Percentiles rank a stretch among this genome's conserved stretches.
Conservation (phyloP, 345 rosid species). For the Eucalyptus camaldulensis region DNA sequence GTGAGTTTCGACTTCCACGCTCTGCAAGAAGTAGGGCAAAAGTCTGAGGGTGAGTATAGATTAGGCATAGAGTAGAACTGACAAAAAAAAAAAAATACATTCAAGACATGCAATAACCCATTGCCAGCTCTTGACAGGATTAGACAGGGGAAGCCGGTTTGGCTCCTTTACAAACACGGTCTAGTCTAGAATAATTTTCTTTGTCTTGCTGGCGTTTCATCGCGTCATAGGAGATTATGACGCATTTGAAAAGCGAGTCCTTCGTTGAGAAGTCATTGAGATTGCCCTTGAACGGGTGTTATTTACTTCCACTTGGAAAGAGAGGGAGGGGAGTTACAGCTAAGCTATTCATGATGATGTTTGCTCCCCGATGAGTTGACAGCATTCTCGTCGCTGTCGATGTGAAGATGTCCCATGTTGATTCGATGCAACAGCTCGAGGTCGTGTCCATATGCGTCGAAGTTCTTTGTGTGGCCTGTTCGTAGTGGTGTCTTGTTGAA, state of each 20-base stretch:
- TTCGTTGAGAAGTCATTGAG: neutral
- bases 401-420: neutral
- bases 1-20: no score
- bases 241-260: neutral
- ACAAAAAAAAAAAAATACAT: neutral
- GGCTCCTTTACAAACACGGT: neutral
- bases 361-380: neutral
- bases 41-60: no score
- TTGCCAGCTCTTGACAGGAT: neutral
- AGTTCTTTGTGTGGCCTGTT: neutral
- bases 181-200: neutral
- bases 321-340: neutral
- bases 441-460: neutral
- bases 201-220: neutral
- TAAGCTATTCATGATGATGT: neutral
- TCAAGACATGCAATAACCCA: neutral
- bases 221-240: neutral
- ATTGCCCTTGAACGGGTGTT: neutral
- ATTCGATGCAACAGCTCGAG: neutral
- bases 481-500: neutral
- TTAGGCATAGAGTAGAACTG: no score
- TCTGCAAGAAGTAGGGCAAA: no score
- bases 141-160: neutral
- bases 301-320: neutral
- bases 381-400: neutral